Conservation (phyloP, 1,139 yeast species). For the Kluyveromyces sp. region DNA sequence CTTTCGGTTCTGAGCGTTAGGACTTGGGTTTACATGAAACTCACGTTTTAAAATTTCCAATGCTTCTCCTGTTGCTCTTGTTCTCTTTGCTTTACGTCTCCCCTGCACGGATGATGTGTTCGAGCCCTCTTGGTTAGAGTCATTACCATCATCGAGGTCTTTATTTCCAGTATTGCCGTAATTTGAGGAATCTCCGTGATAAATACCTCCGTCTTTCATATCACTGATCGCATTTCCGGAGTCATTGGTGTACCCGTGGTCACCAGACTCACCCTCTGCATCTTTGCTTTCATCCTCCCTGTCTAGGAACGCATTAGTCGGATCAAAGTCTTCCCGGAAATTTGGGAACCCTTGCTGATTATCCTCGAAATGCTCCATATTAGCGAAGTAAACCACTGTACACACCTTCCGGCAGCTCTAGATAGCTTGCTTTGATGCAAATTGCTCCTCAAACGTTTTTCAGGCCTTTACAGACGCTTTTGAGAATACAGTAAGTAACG, state of each 20-base stretch:
- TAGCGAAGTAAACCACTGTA: background rate
- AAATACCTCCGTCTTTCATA: conserved; percentile 1
- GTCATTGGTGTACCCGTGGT: background rate
- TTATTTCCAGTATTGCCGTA: conserved; percentile 1
- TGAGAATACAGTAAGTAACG: too few species aligned
- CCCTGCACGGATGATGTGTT: conserved; percentile 1
- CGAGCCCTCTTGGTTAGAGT: background rate
- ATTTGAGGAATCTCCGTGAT: conserved; percentile 2
- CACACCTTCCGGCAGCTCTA: background rate
- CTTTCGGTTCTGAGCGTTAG: conserved; percentile 59
- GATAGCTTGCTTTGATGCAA: too few species aligned
- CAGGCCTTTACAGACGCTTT: too few species aligned
- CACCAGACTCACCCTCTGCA: background rate
- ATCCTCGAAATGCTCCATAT: conserved; percentile 10
- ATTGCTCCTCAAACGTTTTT: too few species aligned
- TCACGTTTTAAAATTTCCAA: conserved; percentile 61
- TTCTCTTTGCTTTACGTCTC: conserved; percentile 32
- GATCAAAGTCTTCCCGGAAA: conserved; percentile 8
- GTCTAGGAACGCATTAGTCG: conserved; percentile 5
- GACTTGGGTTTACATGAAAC: conserved; percentile 66
- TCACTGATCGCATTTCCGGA: conserved; percentile 2
- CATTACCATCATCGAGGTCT: conserved; percentile 1
- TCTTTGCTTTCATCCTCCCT: background rate
- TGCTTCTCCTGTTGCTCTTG: conserved; percentile 81
- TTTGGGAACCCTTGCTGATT: conserved; percentile 5